Conservation (phyloP, 768 basidiomycete genomes). For the Lentinula sp. region DNA sequence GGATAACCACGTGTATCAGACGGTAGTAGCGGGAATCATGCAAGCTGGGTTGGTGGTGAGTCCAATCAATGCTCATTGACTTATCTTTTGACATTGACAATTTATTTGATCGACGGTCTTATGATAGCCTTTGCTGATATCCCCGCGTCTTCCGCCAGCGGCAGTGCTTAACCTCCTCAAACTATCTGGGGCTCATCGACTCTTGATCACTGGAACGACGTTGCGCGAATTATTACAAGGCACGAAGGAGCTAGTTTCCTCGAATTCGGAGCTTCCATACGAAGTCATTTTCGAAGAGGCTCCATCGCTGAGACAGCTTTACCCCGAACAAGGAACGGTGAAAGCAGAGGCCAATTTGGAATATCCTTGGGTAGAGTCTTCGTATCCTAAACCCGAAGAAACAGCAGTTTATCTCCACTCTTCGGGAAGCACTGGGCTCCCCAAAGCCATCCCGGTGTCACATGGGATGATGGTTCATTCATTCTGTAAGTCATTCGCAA, state of each 20-base stretch:
- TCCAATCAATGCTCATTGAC: not conserved
- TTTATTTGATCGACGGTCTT: not conserved
- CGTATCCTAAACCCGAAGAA: slow-evolving; percentile 9
- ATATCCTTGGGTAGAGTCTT: not conserved
- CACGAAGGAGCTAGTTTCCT: slow-evolving; percentile 1
- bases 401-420: not conserved
- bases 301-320: slow-evolving; percentile 24
- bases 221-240: slow-evolving; percentile 10
- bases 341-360: slow-evolving; percentile 12
- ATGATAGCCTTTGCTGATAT: slow-evolving; percentile 17
- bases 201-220: slow-evolving; percentile 8
- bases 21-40: slow-evolving; percentile 6
- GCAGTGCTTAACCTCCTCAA: slow-evolving; percentile 16
- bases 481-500: slow-evolving; percentile 5
- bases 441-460: slow-evolving; percentile 17
- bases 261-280: not conserved
- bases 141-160: slow-evolving; percentile 14
- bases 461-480: slow-evolving; percentile 9
- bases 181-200: slow-evolving; percentile 13
- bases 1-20: slow-evolving; percentile 6
- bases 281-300: slow-evolving; percentile 21
- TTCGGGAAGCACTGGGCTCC: slow-evolving; percentile 6
- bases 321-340: slow-evolving; percentile 21
- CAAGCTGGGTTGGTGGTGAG: slow-evolving; percentile 9
- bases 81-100: not conserved